Percentiles rank a stretch among this genome's conserved stretches.
Evolutionary conservation across 805 yeast species (phyloP).

Genomic region (Metschnikowia gruessii): DNA sequence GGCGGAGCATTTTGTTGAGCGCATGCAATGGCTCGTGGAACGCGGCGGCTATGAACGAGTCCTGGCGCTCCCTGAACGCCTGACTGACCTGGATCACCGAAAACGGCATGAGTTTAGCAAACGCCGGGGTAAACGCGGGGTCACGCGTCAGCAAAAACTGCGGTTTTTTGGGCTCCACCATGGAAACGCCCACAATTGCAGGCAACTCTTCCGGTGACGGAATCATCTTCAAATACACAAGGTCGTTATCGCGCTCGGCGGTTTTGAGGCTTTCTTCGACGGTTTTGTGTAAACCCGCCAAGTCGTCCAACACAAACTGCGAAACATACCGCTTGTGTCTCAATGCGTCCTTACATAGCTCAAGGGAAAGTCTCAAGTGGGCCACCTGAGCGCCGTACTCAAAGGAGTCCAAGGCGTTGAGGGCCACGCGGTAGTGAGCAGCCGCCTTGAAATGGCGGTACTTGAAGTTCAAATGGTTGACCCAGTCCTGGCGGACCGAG

Average conservation of each 20-base stretch:
- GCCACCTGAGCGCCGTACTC: slow-evolving; percentile 74
- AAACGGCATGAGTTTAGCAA: slow-evolving; percentile 49
- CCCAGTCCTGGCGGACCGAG: slow-evolving; percentile 58
- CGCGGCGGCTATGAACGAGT: slow-evolving; percentile 47
- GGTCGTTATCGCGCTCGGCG: slow-evolving; percentile 77
- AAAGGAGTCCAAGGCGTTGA: slow-evolving; percentile 43
- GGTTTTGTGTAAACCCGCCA: slow-evolving; percentile 46
- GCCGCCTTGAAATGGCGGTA: slow-evolving; percentile 66
- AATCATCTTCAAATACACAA: slow-evolving; percentile 67
- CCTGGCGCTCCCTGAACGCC: slow-evolving; percentile 66
- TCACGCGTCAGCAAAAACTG: slow-evolving; percentile 7
- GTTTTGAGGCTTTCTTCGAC: slow-evolving; percentile 45
- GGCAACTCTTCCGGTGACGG: slow-evolving; percentile 46
- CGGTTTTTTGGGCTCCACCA: slow-evolving; percentile 51
- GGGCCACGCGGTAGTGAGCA: slow-evolving; percentile 61
- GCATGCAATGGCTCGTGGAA: slow-evolving; percentile 46
- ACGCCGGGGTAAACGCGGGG: slow-evolving; percentile 21
- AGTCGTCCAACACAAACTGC: slow-evolving; percentile 48
- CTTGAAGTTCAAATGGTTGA: slow-evolving; percentile 57
- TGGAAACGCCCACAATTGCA: slow-evolving; percentile 45
- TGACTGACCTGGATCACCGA: slow-evolving; percentile 61
- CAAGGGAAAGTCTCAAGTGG: slow-evolving; percentile 44
- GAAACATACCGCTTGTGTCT: slow-evolving; percentile 42
- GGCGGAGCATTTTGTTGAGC: slow-evolving; percentile 43
- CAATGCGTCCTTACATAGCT: slow-evolving; percentile 35